Evolutionary conservation across 2,329 filamentous ascomycete species (phyloP).

Genomic region (Claviceps sp.): DNA sequence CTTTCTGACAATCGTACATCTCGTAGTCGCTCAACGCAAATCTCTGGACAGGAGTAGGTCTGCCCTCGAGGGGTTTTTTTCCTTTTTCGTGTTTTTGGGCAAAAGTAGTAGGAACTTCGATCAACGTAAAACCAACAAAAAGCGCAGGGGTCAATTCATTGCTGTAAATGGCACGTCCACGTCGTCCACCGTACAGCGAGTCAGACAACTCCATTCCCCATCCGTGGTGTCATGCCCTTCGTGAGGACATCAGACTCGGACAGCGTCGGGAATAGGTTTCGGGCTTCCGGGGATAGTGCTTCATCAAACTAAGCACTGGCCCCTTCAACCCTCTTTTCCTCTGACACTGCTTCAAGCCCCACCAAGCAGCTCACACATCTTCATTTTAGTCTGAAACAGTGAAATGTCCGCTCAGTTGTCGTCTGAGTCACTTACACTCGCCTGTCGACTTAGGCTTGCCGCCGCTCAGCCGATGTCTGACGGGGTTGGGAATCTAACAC

Average conservation of each 20-base stretch:
- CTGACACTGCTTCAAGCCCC: not conserved
- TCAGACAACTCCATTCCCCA: not conserved
- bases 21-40: conserved; percentile 2
- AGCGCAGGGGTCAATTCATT: not conserved
- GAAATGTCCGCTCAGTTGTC: not conserved
- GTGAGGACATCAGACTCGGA: not conserved
- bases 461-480: not conserved
- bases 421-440: not conserved
- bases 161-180: not conserved
- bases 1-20: conserved; percentile 12
- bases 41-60: not conserved
- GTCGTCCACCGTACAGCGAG: not conserved
- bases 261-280: not conserved
- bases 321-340: not conserved
- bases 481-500: conserved; percentile 19
- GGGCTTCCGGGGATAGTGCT: no score
- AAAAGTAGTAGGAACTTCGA: not conserved
- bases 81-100: not conserved
- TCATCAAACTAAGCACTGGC: no score
- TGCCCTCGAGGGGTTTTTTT: not conserved
- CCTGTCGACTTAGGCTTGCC: not conserved
- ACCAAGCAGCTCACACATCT: not conserved
- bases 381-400: not conserved
- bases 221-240: not conserved
- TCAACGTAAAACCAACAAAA: not conserved